Conservation (phyloP, 1,139 yeast genomes). For the Suhomyces yuchorum region DNA sequence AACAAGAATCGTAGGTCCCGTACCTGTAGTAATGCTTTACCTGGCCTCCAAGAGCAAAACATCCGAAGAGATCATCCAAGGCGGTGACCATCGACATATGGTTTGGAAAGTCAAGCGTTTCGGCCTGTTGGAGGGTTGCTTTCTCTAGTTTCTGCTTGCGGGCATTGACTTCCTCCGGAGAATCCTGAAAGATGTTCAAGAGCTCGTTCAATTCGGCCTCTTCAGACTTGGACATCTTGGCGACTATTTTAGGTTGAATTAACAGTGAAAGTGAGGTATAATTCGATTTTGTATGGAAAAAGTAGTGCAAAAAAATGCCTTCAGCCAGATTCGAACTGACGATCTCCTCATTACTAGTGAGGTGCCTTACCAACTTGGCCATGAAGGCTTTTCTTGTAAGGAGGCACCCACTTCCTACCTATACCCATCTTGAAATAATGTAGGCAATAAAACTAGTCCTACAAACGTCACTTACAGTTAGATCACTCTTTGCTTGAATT, state of each 20-base stretch:
- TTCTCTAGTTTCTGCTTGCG: constrained; percentile 34
- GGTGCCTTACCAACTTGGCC: constrained; percentile 89
- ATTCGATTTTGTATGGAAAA: neutral
- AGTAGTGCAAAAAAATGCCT: constrained; percentile 49
- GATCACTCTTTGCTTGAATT: too few species aligned
- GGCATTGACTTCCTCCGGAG: constrained; percentile 36
- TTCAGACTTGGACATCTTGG: constrained; percentile 17
- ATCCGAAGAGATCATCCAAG: constrained; percentile 79
- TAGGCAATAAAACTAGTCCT: too few species aligned
- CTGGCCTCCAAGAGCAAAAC: constrained; percentile 91
- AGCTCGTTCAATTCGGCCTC: constrained; percentile 35
- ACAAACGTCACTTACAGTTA: too few species aligned
- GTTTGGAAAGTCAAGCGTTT: constrained; percentile 33
- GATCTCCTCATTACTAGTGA: constrained; percentile 91
- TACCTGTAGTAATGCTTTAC: constrained; percentile 77
- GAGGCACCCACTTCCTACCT: too few species aligned
- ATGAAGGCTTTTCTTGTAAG: constrained; percentile 14
- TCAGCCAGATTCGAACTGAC: constrained; percentile 85
- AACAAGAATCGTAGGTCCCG: constrained; percentile 75
- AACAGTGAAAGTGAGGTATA: neutral
- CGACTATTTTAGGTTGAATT: neutral
- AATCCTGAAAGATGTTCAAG: constrained; percentile 39
- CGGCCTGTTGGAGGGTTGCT: constrained; percentile 30
- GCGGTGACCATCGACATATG: constrained; percentile 60
- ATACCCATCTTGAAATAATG: too few species aligned